A percentile compares a stretch with the other conserved stretches of the same genome.
phyloP scores from a whole-genome alignment of 2,329 filamentous ascomycete species.

The Fusarium setosum region DNA sequence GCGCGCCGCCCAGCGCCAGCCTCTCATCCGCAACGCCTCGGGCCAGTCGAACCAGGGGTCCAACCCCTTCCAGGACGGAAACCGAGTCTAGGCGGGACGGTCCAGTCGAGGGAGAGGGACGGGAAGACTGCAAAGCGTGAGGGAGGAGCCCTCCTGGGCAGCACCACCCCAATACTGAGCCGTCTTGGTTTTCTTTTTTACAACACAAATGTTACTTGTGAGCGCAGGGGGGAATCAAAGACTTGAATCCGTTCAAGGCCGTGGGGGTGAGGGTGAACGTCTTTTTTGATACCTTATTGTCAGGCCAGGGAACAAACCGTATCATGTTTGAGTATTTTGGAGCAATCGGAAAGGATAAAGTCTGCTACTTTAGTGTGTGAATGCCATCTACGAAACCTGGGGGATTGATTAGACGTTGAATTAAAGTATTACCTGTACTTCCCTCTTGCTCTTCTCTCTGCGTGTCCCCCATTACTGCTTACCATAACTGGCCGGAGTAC shows the following conservation, averaged over 20 bases:
- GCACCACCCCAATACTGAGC: background rate
- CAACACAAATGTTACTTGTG: constrained; percentile 16
- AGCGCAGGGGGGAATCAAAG: constrained; percentile 13
- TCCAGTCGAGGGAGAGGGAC: constrained; percentile 30
- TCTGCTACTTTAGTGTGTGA: constrained; percentile 37
- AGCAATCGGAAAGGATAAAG: constrained; percentile 40
- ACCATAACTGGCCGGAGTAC: background rate
- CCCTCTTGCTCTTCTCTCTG: constrained; percentile 7
- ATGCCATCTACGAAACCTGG: constrained; percentile 37
- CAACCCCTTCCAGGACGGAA: constrained; percentile 53
- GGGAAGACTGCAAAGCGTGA: constrained; percentile 31
- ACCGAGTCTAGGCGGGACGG: constrained; percentile 44
- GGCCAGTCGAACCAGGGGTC: constrained; percentile 33
- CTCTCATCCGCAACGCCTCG: constrained; percentile 50
- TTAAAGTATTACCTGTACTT: constrained; percentile 38
- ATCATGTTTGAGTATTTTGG: constrained; percentile 40
- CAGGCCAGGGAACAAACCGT: constrained; percentile 33
- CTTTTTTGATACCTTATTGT: constrained; percentile 42
- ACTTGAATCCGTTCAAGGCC: constrained; percentile 22
- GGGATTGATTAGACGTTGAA: constrained; percentile 33
- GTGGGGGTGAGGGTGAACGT: constrained; percentile 26
- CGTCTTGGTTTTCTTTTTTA: constrained; percentile 15
- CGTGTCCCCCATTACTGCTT: constrained; percentile 7
- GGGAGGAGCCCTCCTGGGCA: constrained; percentile 25
- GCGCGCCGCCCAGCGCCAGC: constrained; percentile 49